Base-by-base conservation (phyloP, 192 early-diverging fungal genomes). In the Lunasporangiospora selenospora region DNA sequence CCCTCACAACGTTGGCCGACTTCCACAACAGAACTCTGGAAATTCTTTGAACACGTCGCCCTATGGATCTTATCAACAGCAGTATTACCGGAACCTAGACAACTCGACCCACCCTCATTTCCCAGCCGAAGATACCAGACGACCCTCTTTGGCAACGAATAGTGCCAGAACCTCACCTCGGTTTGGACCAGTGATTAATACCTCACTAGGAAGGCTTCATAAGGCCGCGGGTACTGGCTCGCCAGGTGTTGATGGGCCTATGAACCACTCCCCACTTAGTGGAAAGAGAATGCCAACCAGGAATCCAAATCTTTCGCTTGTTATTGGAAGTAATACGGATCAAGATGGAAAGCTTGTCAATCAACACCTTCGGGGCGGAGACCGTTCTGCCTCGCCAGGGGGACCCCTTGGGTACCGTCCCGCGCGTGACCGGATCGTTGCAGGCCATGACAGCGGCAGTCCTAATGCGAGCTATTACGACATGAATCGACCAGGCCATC, bases 261-360 rank as follows among this genome's bases (percentile, higher is more conserved):
- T 67, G 65, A 67, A 58, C 33, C 57, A 58, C 10, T 73, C 69
- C 4, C 69, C 69, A 18, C 60, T 73, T 16, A 63, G 69, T 33
- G 55, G 69, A 33, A 73, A 73, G 40, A 61, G 53, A 4, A 53
- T 58, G 55, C 36, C 63, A 7, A 49, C 69, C 38, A 62, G 69
- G 42, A 62, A 62, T 15, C 47, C 69, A 5, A 73, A 73, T 39
- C 54, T 73, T 18, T 73, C 69, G 18, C 48, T 73, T 4, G 69
- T 73, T 12, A 73, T 73, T 36, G 69, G 69, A 8, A 73, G 69
- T 29, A 73, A 73, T n/a, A 73, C 69, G 23, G 69, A 73, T 38
- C 69, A 73, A 55, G 69, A 73, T 42, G 69, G 69, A 0, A 73
- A 73, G 19, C 21, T 73, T 1, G 69, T 73, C 41, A 62, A 73